Percentiles rank a stretch among this genome's conserved stretches.
phyloP scores from a whole-genome alignment of 306 rosid species.

The Pyrus betulifolia region DNA sequence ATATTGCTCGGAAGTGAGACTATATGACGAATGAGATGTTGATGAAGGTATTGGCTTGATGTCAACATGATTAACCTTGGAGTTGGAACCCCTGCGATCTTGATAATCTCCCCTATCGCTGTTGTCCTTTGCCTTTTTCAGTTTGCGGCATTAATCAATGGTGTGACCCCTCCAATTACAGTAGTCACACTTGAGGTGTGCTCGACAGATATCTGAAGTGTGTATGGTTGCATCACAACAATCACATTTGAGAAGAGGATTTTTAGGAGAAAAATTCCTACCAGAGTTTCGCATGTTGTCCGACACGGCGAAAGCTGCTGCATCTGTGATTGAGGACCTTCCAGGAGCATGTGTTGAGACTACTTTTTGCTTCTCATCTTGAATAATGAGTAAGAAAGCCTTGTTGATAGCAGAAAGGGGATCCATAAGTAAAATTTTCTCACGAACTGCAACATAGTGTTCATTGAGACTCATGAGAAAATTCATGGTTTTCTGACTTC shows the following conservation, averaged over 20 bases:
- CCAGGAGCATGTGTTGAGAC: too few species aligned
- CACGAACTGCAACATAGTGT: too few species aligned
- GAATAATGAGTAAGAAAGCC: too few species aligned
- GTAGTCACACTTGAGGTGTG: not conserved
- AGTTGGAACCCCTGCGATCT: not conserved
- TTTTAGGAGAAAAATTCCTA: not conserved
- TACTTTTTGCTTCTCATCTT: too few species aligned
- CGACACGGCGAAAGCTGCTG: accelerated
- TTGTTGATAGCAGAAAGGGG: too few species aligned
- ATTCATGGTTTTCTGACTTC: too few species aligned
- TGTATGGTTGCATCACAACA: not conserved
- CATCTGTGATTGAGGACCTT: too few species aligned
- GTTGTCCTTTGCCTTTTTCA: accelerated
- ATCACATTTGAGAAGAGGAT: too few species aligned
- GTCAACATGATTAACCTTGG: not conserved
- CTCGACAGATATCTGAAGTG: not conserved
- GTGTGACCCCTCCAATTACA: not conserved
- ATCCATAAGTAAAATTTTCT: too few species aligned
- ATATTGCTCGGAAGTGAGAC: not conserved
- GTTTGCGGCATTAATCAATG: not conserved
- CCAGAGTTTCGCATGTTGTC: too few species aligned
- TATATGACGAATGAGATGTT: not conserved
- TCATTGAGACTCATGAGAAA: too few species aligned
- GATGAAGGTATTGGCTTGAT: not conserved
- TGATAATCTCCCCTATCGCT: too few species aligned